Conservation (phyloP, 2,329 filamentous ascomycete species). For the Dryadomyces sulphureus region DNA sequence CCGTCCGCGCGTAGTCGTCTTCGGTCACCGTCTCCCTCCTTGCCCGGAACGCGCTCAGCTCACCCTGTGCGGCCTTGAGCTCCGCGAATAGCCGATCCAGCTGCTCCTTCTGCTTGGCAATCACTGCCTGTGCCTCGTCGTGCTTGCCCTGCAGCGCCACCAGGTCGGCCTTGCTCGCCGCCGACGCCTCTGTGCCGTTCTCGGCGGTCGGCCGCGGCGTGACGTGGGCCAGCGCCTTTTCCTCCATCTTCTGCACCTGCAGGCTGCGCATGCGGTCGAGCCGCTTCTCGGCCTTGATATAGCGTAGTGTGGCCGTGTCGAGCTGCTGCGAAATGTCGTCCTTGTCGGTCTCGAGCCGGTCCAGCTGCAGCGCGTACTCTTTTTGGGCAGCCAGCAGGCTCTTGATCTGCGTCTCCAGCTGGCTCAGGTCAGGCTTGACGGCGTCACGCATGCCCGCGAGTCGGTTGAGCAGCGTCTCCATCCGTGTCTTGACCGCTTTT, state of each 20-base stretch:
- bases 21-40: conserved; percentile 63
- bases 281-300: conserved; percentile 91
- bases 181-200: conserved; percentile 35
- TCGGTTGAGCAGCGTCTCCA: conserved; percentile 52
- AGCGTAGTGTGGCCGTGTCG: conserved; percentile 76
- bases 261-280: conserved; percentile 77
- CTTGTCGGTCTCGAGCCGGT: conserved; percentile 63
- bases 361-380: conserved; percentile 59
- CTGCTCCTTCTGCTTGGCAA: conserved; percentile 78
- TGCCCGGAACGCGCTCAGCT: conserved; percentile 59
- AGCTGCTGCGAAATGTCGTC: conserved; percentile 74
- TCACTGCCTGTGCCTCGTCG: conserved; percentile 61
- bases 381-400: conserved; percentile 71
- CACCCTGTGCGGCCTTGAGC: conserved; percentile 58
- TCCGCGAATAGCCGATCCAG: conserved; percentile 66
- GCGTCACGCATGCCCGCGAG: conserved; percentile 35
- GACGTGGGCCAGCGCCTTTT: conserved; percentile 64
- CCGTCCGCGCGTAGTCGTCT: conserved; percentile 85
- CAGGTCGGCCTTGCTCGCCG: conserved; percentile 34
- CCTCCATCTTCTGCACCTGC: conserved; percentile 83
- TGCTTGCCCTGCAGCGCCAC: conserved; percentile 62
- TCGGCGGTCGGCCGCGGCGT: conserved; percentile 31
- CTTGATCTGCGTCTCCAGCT: conserved; percentile 62
- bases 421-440: conserved; percentile 51
- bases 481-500: conserved; percentile 58